Evolutionary conservation across 352 stramenopile species (phyloP).

Genomic region (Phytophthora pini): DNA sequence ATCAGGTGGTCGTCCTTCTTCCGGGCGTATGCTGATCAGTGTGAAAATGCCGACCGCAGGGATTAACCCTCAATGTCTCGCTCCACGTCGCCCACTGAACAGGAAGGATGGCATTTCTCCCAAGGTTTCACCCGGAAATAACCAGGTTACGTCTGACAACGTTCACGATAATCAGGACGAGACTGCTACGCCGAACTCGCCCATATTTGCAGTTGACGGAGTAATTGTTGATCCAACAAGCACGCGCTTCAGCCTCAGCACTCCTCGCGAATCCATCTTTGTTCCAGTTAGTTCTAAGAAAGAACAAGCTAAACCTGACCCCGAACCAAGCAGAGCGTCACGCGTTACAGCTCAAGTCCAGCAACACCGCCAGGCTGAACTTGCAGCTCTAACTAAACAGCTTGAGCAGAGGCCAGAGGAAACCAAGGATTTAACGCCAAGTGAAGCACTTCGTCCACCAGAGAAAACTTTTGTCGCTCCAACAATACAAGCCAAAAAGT

Average conservation of each 20-base stretch:
- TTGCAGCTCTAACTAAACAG: constrained; percentile 37
- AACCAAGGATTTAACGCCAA: constrained; percentile 1
- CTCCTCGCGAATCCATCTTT: constrained; percentile 62
- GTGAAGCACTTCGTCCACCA: constrained; percentile 13
- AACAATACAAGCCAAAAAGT: constrained; percentile 15
- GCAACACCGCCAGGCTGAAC: constrained; percentile 49
- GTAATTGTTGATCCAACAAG: constrained; percentile 11
- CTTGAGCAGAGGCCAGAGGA: constrained; percentile 19
- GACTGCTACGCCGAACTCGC: background rate
- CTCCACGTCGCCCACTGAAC: constrained; percentile 15
- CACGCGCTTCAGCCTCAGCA: constrained; percentile 38
- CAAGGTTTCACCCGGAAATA: background rate
- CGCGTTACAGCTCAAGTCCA: constrained; percentile 50
- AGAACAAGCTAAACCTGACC: background rate
- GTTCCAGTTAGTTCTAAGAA: constrained; percentile 31
- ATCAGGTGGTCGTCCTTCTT: constrained; percentile 1
- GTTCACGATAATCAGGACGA: constrained; percentile 11
- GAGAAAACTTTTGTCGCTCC: constrained; percentile 20
- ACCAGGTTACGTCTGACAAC: background rate
- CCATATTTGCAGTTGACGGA: constrained; percentile 14
- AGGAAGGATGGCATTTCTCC: constrained; percentile 13
- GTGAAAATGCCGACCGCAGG: constrained; percentile 20
- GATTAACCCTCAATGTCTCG: constrained; percentile 1
- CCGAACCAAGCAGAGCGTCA: constrained; percentile 15
- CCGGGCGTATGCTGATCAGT: constrained; percentile 24